Evolutionary conservation across 768 basidiomycete genomes (phyloP), one percentile per base, ranked within the genome.

Genomic region (Macrolepiota fuliginosa): DNA sequence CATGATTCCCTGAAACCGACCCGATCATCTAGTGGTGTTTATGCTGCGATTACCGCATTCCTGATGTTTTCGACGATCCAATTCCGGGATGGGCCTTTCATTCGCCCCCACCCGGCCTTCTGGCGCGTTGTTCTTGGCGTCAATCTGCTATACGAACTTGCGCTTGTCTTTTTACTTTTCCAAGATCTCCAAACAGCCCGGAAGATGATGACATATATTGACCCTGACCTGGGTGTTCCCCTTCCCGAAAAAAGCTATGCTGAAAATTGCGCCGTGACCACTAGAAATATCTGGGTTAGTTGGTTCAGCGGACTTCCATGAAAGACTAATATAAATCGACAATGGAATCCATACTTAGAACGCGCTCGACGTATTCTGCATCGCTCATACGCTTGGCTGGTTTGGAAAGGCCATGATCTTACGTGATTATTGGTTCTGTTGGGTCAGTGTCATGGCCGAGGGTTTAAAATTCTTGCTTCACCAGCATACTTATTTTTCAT

Each of bases 351-450:
- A 45, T 45, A 54, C 45, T 2, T 64, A 93, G 90, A 83, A 89
- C 68, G 90, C 92, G 3, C 72, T 95, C 32, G 92, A 95, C 69
- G 88, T 94, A 58, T 95, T 95, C 71, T 94, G 92, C 68, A 66
- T 94, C 17, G 92, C 92, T 29, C 92, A 95, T 71, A 76, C 91
- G 40, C 71, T 94, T 52, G 92, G 92, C 4, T 95, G 92, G 92
- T 94, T 92, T 71, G 92, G 92, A 46, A 95, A 95, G 73, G 92
- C 93, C 3, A 83, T 94, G 81, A 89, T 95, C 66, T 73, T 95
- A 69, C 85, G 93, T 24, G 93, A 95, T 69, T 94, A 95, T 69
- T 94, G 92, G 92, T 94, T 94, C 69, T 94, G 93, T 69, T 94
- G 93, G 92, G 92, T 92, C 68, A 62, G 78, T 73, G 49, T 27